Conservation (phyloP, 176 grass and related monocot species). For the Ampelocalamus luodianensis region DNA sequence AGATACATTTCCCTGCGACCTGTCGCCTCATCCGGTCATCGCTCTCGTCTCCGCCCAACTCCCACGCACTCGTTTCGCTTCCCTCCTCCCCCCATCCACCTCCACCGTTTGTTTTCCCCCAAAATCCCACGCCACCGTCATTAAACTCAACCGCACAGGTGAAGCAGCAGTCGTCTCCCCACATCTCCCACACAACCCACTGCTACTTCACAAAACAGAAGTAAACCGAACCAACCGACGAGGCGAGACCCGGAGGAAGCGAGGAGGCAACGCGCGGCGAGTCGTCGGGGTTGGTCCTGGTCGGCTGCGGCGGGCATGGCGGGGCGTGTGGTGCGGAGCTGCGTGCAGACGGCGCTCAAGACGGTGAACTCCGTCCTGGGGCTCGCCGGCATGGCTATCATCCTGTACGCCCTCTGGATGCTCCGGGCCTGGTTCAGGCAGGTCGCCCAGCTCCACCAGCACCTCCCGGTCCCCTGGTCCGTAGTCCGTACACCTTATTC, state of each 20-base stretch:
- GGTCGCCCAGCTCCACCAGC: constrained; percentile 21
- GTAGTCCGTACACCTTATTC: constrained; percentile 38
- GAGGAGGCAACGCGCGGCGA: background rate
- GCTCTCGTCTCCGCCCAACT: background rate
- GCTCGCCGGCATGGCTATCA: constrained; percentile 89
- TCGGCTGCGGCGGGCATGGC: constrained; percentile 27
- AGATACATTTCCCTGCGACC: background rate
- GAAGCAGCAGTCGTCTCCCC: background rate
- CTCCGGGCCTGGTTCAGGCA: constrained; percentile 72
- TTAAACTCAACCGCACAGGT: background rate
- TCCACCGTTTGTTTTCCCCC: background rate
- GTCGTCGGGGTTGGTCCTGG: background rate
- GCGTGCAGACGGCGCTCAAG: constrained; percentile 88
- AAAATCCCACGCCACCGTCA: constrained; percentile 35
- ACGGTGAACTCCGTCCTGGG: constrained; percentile 79
- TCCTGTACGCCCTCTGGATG: constrained; percentile 98
- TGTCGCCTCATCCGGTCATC: constrained; percentile 5
- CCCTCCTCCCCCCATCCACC: background rate
- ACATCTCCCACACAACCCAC: background rate
- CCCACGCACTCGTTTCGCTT: background rate
- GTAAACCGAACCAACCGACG: background rate
- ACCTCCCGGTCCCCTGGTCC: constrained; percentile 65
- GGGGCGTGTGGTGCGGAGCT: constrained; percentile 63
- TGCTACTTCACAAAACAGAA: background rate
- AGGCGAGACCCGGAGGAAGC: background rate